Conservation (phyloP, 768 basidiomycete species). For the Mycena haematopus region DNA sequence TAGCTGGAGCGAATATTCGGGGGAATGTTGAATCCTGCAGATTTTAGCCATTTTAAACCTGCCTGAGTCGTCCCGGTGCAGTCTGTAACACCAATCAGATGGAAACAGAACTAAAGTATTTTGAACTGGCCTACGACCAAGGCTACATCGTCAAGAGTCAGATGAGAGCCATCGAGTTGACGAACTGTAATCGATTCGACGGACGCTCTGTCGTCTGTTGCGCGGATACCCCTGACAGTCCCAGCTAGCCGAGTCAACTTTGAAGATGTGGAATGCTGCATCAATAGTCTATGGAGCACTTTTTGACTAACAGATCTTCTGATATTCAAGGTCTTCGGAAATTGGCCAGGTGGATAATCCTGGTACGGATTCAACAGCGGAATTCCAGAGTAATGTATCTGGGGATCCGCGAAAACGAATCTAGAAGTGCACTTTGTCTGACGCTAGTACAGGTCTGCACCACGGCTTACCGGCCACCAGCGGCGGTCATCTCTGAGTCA, state of each 20-base stretch:
- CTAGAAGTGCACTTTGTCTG: too few species aligned
- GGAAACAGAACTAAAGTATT: neutral
- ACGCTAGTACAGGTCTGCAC: neutral
- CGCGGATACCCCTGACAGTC: neutral
- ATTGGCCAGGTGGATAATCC: neutral
- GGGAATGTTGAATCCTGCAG: conserved; percentile 5
- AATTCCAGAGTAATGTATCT: neutral
- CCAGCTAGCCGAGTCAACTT: neutral
- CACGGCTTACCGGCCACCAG: conserved; percentile 41
- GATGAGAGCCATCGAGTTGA: neutral
- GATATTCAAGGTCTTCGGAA: neutral
- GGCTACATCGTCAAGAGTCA: neutral
- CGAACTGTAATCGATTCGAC: neutral
- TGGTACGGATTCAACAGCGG: neutral
- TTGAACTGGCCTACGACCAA: neutral
- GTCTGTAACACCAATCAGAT: neutral
- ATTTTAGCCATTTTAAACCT: conserved; percentile 18
- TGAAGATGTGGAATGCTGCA: too few species aligned
- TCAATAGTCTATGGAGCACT: neutral
- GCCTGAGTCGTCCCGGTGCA: neutral
- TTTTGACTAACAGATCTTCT: neutral
- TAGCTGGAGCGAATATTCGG: conserved; percentile 6
- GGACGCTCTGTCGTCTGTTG: neutral
- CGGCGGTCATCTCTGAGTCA: neutral
- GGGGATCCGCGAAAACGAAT: neutral